Percentiles rank a stretch among this genome's conserved stretches.
Evolutionary conservation across 148 eudicot species (phyloP).

Genomic region (Rhododendron simsii): DNA sequence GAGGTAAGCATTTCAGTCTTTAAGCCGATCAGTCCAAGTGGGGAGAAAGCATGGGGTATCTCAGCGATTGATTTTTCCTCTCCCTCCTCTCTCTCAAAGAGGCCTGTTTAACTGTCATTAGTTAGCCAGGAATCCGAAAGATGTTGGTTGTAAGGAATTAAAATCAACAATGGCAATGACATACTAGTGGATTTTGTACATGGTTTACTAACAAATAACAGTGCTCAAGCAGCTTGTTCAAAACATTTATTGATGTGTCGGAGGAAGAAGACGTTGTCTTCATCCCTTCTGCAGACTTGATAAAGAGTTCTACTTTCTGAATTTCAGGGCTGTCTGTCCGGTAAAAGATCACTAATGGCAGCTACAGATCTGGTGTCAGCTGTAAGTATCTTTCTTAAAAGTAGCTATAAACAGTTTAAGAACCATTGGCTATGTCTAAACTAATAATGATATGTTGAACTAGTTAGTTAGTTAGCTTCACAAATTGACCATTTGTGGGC

Average conservation of each 20-base stretch:
- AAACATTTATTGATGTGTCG: not conserved
- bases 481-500: not conserved
- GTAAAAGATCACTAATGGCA: slow-evolving; percentile 83
- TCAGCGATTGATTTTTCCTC: not conserved
- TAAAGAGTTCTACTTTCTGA: not conserved
- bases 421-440: not conserved
- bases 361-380: slow-evolving; percentile 58
- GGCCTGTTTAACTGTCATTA: not conserved
- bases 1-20: not conserved
- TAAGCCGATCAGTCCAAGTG: not conserved
- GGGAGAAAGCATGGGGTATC: not conserved
- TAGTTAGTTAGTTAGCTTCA: not conserved
- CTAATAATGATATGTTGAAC: not conserved
- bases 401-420: not conserved
- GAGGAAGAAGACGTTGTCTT: not conserved
- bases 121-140: not conserved
- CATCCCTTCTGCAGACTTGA: not conserved
- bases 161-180: too few species aligned
- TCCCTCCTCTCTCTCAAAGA: not conserved
- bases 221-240: not conserved
- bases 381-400: slow-evolving; percentile 45
- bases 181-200: not conserved
- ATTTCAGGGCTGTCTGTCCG: slow-evolving; percentile 66
- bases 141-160: not conserved
- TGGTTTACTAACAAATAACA: not conserved